Base-by-base conservation (phyloP, 345 rosid species). In the Hibiscus trionum region DNA sequence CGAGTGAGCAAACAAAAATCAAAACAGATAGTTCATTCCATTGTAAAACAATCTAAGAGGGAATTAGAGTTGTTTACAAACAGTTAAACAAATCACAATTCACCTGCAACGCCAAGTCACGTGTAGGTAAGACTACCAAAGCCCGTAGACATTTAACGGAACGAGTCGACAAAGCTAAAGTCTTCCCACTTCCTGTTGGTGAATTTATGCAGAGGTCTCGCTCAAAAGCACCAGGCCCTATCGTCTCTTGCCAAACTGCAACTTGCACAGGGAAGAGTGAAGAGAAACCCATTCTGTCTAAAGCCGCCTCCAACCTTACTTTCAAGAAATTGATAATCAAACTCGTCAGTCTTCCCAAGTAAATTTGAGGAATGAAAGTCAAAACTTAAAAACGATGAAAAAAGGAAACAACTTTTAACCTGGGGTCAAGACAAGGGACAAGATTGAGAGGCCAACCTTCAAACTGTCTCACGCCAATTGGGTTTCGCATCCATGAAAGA, bases 401-500 rank as follows among this genome's bases (percentile, higher is more conserved):
- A 56, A 37, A 66, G 5, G n/a, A 17, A 65, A 6, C 5, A 33
- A 53, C 17, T 17, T 65, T 17, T 47, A 70, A 95, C 99, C 87
- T 89, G 72, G 91, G 86, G 69, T 92, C 85, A 70, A 95, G 87
- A 75, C 85, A 88, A 81, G 97, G 98, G 64, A 92, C 75, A 42
- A 80, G 80, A 60, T 85, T 77, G 65, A 95, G 86, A 66, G 85
- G 69, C 72, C 89, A 90, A 27, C 77, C 84, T 77, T 86, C 81
- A 17, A 81, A 49, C 17, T 72, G 65, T 70, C 77, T 80, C 63
- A 95, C 84, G 76, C 90, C 94, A 69, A 95, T 71, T 0, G 98
- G 97, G 70, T 80, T 81, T 80, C 96, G 82, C 98, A 95, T 92
- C 99, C 99, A 95, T 82, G 93, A 90, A 81, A 95, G 85, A 61